Base-by-base conservation (phyloP, 139 green algal species). In the Coelastrella sp. region DNA sequence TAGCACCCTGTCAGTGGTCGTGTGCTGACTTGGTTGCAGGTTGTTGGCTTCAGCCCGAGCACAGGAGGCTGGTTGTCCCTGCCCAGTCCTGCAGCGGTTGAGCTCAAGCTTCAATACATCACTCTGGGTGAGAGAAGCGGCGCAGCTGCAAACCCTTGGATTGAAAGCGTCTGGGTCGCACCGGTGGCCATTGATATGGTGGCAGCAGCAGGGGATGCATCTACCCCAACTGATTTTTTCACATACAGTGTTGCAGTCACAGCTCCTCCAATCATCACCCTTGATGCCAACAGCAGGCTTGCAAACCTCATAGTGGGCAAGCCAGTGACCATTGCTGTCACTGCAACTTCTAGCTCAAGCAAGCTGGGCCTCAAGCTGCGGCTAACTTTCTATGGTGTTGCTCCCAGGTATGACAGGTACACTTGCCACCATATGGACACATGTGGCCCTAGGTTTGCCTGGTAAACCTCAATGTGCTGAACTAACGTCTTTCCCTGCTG, bases 381-480 rank as follows among this genome's bases (percentile, higher is more conserved):
- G 8, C n/a, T 90, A 2, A 85, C 60, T 2, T 81, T 76, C 34
- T 90, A 69, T 85, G 87, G 87, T 50, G 84, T 84, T 23, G 32
- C 76, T 35, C 38, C 85, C 3, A 79, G 34, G 79, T n/a, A n/a
- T n/a, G n/a, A n/a, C n/a, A n/a, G n/a, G n/a, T n/a, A n/a, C n/a
- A n/a, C n/a, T n/a, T n/a, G n/a, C n/a, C n/a, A n/a, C n/a, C n/a
- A n/a, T n/a, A n/a, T n/a, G n/a, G n/a, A n/a, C n/a, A n/a, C n/a
- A n/a, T n/a, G n/a, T n/a, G n/a, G n/a, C n/a, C n/a, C n/a, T n/a
- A n/a, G n/a, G n/a, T n/a, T n/a, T n/a, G n/a, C n/a, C n/a, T n/a
- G n/a, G n/a, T n/a, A n/a, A n/a, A n/a, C n/a, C n/a, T n/a, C n/a
- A n/a, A n/a, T 30, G 6, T 48, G 43, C 27, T 66, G 19, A 15